Percentiles rank a stretch among this genome's conserved stretches.
phyloP scores from a whole-genome alignment of 768 basidiomycete genomes.

The Mrakia frigida region DNA sequence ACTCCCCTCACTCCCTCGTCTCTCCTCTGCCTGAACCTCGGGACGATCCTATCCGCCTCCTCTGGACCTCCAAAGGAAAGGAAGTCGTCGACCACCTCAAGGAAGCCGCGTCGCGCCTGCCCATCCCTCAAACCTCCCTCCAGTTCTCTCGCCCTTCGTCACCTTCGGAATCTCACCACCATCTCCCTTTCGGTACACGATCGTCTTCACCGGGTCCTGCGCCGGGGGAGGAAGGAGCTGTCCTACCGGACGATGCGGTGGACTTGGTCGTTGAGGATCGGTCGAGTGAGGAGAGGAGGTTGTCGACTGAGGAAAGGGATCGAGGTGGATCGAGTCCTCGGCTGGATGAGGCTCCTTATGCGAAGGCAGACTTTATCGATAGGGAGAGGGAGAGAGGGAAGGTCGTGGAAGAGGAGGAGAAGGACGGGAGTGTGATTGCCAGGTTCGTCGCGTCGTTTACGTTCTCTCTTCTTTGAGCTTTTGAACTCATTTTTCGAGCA shows the following conservation, averaged over 20 bases:
- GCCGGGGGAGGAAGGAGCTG: constrained; percentile 18
- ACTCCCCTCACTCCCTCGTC: constrained; percentile 12
- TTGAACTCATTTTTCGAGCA: too few species aligned
- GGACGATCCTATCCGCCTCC: constrained; percentile 4
- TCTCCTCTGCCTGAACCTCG: not conserved
- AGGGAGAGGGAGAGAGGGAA: constrained; percentile 6
- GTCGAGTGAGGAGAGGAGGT: not conserved
- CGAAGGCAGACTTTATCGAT: not conserved
- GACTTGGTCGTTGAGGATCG: constrained; percentile 64
- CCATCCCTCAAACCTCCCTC: constrained; percentile 36
- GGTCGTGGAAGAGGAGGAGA: not conserved
- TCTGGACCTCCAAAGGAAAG: constrained; percentile 28
- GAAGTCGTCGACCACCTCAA: constrained; percentile 12
- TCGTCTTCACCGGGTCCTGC: not conserved
- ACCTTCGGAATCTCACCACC: constrained; percentile 32
- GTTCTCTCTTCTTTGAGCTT: not conserved
- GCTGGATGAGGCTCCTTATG: not conserved
- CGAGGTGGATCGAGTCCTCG: not conserved
- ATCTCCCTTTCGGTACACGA: not conserved
- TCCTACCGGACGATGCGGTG: constrained; percentile 59
- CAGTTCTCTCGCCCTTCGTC: constrained; percentile 36
- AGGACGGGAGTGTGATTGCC: not conserved
- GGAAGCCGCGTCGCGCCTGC: constrained; percentile 25
- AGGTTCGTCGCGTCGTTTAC: not conserved
- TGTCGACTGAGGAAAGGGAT: not conserved